Evolutionary conservation across 2,329 filamentous ascomycete genomes (phyloP).

Genomic region (Colletotrichum agaves): DNA sequence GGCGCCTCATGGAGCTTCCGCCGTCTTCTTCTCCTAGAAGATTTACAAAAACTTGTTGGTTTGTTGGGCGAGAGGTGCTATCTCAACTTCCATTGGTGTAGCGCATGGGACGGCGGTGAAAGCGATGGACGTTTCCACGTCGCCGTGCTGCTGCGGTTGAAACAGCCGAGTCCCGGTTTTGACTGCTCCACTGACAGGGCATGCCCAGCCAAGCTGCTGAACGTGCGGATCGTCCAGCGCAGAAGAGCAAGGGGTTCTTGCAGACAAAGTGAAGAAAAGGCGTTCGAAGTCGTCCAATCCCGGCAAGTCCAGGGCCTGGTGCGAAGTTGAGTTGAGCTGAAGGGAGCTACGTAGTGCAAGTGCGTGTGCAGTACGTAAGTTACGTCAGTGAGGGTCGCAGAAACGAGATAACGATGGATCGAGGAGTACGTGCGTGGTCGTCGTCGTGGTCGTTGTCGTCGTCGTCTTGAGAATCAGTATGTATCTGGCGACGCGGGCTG

Average conservation of each 20-base stretch:
- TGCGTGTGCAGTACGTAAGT: slow-evolving; percentile 9
- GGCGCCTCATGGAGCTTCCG: slow-evolving; percentile 9
- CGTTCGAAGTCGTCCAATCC: slow-evolving; percentile 4
- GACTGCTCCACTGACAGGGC: slow-evolving; percentile 26
- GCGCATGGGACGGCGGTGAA: slow-evolving; percentile 30
- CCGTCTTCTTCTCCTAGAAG: background rate
- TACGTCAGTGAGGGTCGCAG: background rate
- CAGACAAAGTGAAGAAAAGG: slow-evolving; percentile 15
- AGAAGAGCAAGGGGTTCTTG: slow-evolving; percentile 6
- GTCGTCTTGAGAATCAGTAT: background rate
- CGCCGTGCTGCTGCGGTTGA: slow-evolving; percentile 20
- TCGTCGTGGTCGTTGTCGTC: background rate
- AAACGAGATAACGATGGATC: background rate
- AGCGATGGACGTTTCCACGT: slow-evolving; percentile 26
- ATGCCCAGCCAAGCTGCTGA: slow-evolving; percentile 15
- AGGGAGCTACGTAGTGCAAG: background rate
- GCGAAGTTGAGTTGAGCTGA: slow-evolving; percentile 14
- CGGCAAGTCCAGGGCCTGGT: slow-evolving; percentile 1
- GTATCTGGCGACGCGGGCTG: background rate
- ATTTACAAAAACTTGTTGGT: background rate
- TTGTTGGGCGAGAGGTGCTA: background rate
- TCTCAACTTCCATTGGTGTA: background rate
- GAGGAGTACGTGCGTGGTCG: background rate
- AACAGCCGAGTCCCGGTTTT: slow-evolving; percentile 35
- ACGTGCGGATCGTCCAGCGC: slow-evolving; percentile 2